These are phyloP conservation scores for Cucumis melo DNA, from an alignment of 306 rosid species.

Conservation along the genomic window DNA sequence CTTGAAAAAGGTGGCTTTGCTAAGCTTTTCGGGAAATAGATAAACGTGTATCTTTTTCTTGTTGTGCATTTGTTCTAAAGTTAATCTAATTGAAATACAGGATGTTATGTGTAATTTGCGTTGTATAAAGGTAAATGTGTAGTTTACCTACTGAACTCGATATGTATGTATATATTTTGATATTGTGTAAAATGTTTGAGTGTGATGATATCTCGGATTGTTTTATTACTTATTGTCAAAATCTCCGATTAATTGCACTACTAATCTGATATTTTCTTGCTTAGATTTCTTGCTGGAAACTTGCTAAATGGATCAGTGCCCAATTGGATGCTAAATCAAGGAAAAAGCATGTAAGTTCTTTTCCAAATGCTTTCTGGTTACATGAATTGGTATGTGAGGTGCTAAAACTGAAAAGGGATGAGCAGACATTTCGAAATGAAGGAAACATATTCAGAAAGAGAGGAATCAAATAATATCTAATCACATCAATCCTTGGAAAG, in stretches of 20 bases:
- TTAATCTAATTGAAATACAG: background rate
- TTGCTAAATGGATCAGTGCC: conserved; percentile 26
- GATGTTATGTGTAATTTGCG: background rate
- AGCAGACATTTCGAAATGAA: background rate
- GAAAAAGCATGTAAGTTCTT: conserved; percentile 20
- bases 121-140: background rate
- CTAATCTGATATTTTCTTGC: background rate
- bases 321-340: conserved; percentile 15
- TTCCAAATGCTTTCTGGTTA: background rate
- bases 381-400: background rate
- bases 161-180: background rate
- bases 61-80: background rate
- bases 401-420: background rate
- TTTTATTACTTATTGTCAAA: background rate
- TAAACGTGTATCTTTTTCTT: background rate
- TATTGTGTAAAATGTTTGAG: background rate
- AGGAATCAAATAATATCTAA: background rate
- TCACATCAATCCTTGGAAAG: background rate
- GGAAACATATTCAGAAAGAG: background rate
- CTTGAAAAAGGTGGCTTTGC: background rate
- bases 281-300: conserved; percentile 34
- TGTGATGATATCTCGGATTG: background rate
- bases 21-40: background rate
- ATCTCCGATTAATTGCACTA: background rate
- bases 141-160: background rate